Evolutionary conservation across 805 yeast species (phyloP).

Genomic region (Pichia californica): DNA sequence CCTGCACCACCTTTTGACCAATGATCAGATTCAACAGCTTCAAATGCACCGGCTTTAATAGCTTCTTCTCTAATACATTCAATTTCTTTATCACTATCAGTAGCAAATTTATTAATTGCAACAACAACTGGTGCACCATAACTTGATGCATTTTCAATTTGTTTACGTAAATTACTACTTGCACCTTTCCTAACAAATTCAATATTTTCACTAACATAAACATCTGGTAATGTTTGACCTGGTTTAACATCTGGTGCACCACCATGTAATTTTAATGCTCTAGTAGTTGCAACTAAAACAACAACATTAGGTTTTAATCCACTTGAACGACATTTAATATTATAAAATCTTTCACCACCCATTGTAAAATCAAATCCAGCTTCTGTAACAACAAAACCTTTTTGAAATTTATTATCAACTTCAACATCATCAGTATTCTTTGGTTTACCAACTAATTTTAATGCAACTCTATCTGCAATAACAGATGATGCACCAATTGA

Average conservation of each 20-base stretch:
- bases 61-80: slow-evolving; percentile 62
- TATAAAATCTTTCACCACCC: slow-evolving; percentile 87
- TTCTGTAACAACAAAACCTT: slow-evolving; percentile 78
- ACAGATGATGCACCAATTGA: slow-evolving; percentile 84
- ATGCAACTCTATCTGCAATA: slow-evolving; percentile 75
- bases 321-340: slow-evolving; percentile 77
- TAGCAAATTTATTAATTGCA: slow-evolving; percentile 73
- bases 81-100: slow-evolving; percentile 65
- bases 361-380: slow-evolving; percentile 88
- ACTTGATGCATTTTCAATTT: slow-evolving; percentile 61
- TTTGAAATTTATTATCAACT: slow-evolving; percentile 32
- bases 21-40: slow-evolving; percentile 76
- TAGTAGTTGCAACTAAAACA: slow-evolving; percentile 75
- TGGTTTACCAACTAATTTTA: slow-evolving; percentile 62
- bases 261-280: slow-evolving; percentile 82
- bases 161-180: slow-evolving; percentile 63
- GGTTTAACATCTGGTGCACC: slow-evolving; percentile 88
- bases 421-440: slow-evolving; percentile 30
- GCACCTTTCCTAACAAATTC: slow-evolving; percentile 66
- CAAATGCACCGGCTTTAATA: slow-evolving; percentile 69
- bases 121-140: slow-evolving; percentile 78
- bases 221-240: slow-evolving; percentile 71
- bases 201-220: slow-evolving; percentile 63
- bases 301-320: slow-evolving; percentile 73
- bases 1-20: slow-evolving; percentile 87